Conservation (phyloP, 306 rosid species). For the Acacia confusa region DNA sequence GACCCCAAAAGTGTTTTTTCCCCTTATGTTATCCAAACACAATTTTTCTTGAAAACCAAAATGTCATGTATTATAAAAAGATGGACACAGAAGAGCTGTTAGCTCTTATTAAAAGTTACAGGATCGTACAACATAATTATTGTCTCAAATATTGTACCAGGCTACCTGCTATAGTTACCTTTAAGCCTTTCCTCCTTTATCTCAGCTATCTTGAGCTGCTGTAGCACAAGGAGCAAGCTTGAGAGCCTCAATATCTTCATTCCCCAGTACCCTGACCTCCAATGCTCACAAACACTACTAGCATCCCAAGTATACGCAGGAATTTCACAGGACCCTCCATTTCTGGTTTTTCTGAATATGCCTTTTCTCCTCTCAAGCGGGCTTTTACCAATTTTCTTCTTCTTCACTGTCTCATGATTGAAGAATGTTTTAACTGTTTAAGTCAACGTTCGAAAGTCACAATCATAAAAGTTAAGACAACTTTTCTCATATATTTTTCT, state of each 20-base stretch:
- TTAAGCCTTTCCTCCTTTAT: slow-evolving; percentile 10
- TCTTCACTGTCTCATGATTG: slow-evolving; percentile 12
- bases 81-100: slow-evolving; percentile 37
- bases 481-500: no score
- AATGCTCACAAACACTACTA: slow-evolving; percentile 34
- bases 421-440: not conserved
- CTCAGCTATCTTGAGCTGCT: slow-evolving; percentile 51
- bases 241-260: slow-evolving; percentile 60
- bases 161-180: slow-evolving; percentile 28
- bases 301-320: slow-evolving; percentile 40
- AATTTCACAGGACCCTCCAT: slow-evolving; percentile 46
- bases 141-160: slow-evolving; percentile 29
- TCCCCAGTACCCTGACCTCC: slow-evolving; percentile 49
- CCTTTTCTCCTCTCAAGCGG: not conserved
- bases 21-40: no score
- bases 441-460: no score
- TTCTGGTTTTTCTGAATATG: not conserved
- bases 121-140: slow-evolving; percentile 22
- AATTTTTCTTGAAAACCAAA: no score
- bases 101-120: slow-evolving; percentile 39
- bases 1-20: no score
- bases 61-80: not conserved
- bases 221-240: slow-evolving; percentile 60
- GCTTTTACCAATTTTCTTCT: not conserved
- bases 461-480: no score